Percentiles rank a stretch among this genome's conserved stretches.
phyloP scores from a whole-genome alignment of 345 rosid genomes.

The Cardamine chenopodiifolia region DNA sequence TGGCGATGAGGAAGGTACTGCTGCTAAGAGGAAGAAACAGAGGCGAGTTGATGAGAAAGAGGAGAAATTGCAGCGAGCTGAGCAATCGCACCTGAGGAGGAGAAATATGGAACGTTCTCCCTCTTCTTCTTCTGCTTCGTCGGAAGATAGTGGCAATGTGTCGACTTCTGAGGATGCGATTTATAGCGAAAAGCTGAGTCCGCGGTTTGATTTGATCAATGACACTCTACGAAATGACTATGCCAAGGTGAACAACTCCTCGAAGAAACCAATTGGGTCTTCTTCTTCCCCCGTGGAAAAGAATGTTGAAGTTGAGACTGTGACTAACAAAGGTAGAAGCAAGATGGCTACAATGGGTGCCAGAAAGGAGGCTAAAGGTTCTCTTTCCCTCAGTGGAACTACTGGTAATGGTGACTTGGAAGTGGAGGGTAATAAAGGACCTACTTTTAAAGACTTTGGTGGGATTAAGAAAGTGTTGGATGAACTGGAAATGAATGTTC shows the following conservation, averaged over 20 bases:
- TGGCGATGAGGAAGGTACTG: conserved; percentile 36
- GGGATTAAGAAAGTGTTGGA: conserved; percentile 67
- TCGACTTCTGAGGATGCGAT: conserved; percentile 69
- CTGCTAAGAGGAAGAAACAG: conserved; percentile 43
- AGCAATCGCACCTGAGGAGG: conserved; percentile 45
- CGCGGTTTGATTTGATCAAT: conserved; percentile 65
- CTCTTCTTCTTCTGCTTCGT: conserved; percentile 10
- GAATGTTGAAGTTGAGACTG: conserved; percentile 64
- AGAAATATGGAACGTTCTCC: conserved; percentile 24
- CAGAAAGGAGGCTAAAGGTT: conserved; percentile 36
- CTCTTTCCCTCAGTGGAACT: conserved; percentile 23
- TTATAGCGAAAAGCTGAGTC: conserved; percentile 53
- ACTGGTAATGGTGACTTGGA: conserved; percentile 37
- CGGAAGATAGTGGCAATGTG: conserved; percentile 49
- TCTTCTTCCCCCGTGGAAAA: conserved; percentile 45
- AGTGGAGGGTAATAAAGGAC: conserved; percentile 53
- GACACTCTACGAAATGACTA: conserved; percentile 56
- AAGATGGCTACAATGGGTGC: conserved; percentile 46
- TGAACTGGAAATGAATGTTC: conserved; percentile 71
- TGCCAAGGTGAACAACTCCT: conserved; percentile 26
- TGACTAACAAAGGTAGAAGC: conserved; percentile 40
- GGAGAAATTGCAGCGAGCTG: conserved; percentile 53
- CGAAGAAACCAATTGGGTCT: conserved; percentile 35
- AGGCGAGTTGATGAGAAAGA: conserved; percentile 49
- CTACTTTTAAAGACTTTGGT: conserved; percentile 78